Base-by-base conservation (phyloP, 208 protist genomes). In the Trypanosoma rangeli region DNA sequence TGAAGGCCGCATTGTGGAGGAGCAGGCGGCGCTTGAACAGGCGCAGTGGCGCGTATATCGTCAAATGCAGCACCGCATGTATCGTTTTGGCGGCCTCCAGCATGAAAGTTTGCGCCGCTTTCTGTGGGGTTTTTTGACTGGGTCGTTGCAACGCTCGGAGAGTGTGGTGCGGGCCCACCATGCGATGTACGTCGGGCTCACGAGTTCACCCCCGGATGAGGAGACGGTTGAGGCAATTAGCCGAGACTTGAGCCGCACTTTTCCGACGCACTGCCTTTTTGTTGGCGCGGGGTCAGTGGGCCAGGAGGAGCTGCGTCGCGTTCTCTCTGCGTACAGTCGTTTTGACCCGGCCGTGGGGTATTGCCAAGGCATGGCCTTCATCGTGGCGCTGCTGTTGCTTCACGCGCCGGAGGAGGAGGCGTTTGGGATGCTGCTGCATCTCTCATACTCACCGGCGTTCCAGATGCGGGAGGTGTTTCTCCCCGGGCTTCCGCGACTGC, bases 311-410 rank as follows among this genome's bases (percentile, higher is more conserved):
- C 76, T 94, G 24, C 59, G 46, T 0, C 76, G 82, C 28, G 56
- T 94, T 22, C 71, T 94, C 20, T 56, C 31, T 49, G 84, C 79
- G 0, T 88, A 82, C 62, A 64, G 68, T 16, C 61, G 59, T 13
- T 53, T 76, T 56, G 82, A 94, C 59, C 70, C 74, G 3, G 77
- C 78, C 37, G 81, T 89, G n/a, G 89, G 86, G 15, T 94, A 94
- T 68, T 87, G 80, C 49, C 89, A 94, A 55, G 89, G 89, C 13
- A 92, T 94, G 86, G 83, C 70, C 37, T 94, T 94, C 59, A 63
- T 89, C 28, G 83, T 74, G 5, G 82, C 78, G 10, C 52, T 84
- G 37, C 42, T 89, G 54, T 68, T 90, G 5, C 55, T 90, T 49
- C 69, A 86, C 52, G 61, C 79, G 2, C 68, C 75, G 8, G 89